Percentiles rank a stretch among this genome's conserved stretches.
Conservation (phyloP, 305 asterid species). For the Fraxinus sp. region DNA sequence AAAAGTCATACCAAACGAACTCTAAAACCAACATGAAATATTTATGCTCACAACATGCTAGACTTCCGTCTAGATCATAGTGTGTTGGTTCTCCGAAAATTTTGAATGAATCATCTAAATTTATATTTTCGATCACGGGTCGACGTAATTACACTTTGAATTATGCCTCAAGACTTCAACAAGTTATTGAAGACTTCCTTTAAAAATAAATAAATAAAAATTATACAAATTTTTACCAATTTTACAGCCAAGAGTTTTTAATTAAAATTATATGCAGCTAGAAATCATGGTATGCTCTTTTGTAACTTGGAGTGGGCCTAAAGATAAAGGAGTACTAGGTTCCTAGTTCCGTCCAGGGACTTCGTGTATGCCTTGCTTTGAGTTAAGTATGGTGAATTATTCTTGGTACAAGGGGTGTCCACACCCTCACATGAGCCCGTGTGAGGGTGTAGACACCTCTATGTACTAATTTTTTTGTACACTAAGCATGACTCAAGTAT, state of each 20-base stretch:
- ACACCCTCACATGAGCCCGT: too few species aligned
- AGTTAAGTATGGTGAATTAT: background rate
- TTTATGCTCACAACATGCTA: constrained; percentile 41
- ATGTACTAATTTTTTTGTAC: too few species aligned
- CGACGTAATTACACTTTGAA: background rate
- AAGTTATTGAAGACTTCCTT: background rate
- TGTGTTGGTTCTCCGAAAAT: constrained; percentile 73
- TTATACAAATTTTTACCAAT: background rate
- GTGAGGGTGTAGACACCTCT: too few species aligned
- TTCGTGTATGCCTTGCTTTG: background rate
- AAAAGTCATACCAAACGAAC: too few species aligned
- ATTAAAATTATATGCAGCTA: background rate
- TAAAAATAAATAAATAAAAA: too few species aligned
- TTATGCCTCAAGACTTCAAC: background rate
- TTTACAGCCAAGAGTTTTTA: background rate
- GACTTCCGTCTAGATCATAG: constrained; percentile 83
- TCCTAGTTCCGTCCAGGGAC: background rate
- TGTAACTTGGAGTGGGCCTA: background rate
- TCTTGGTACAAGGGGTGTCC: too few species aligned
- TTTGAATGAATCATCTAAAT: constrained; percentile 54
- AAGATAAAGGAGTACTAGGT: background rate
- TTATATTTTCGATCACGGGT: background rate
- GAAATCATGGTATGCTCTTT: background rate
- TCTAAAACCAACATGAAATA: background rate
- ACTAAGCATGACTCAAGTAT: background rate